Percentiles rank a stretch among this genome's conserved stretches.
phyloP scores from a whole-genome alignment of 805 yeast species.

The Yamadazyma ubonensis region DNA sequence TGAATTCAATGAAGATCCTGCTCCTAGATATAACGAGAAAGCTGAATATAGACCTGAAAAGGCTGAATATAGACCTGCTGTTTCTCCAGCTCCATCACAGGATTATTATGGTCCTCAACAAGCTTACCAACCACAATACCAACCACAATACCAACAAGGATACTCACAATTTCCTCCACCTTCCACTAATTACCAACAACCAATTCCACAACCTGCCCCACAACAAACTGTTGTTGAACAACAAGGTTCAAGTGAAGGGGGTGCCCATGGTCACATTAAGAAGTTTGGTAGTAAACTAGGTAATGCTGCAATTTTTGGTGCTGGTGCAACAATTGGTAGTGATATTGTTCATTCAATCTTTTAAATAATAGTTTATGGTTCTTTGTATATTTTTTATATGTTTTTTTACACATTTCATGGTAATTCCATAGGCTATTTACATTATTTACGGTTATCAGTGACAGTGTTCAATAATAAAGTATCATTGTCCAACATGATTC shows the following conservation, averaged over 20 bases:
- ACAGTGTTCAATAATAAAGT: conserved; percentile 87
- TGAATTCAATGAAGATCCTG: conserved; percentile 20
- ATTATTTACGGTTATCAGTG: conserved; percentile 63
- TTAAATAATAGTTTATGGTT: conserved; percentile 22
- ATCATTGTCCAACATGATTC: conserved; percentile 86
- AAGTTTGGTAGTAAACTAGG: conserved; percentile 80
- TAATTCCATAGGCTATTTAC: conserved; percentile 9
- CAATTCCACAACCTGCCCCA: conserved; percentile 21
- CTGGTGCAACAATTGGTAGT: conserved; percentile 92
- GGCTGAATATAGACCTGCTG: conserved; percentile 4
- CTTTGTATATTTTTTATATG: background rate
- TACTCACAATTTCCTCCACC: conserved; percentile 18
- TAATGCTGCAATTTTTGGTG: conserved; percentile 93
- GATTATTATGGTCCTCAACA: conserved; percentile 20
- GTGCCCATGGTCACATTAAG: conserved; percentile 39
- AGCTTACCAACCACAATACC: conserved; percentile 10
- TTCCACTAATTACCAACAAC: conserved; percentile 22
- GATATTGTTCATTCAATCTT: conserved; percentile 75
- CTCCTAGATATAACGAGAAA: conserved; percentile 7
- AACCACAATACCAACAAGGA: conserved; percentile 34
- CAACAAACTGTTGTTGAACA: conserved; percentile 25
- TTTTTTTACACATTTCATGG: background rate
- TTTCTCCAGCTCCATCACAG: conserved; percentile 9
- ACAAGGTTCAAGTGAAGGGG: conserved; percentile 2
- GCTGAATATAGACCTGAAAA: conserved; percentile 1